Conservation (phyloP, 2,329 filamentous ascomycete species). For the Apiospora aurea region DNA sequence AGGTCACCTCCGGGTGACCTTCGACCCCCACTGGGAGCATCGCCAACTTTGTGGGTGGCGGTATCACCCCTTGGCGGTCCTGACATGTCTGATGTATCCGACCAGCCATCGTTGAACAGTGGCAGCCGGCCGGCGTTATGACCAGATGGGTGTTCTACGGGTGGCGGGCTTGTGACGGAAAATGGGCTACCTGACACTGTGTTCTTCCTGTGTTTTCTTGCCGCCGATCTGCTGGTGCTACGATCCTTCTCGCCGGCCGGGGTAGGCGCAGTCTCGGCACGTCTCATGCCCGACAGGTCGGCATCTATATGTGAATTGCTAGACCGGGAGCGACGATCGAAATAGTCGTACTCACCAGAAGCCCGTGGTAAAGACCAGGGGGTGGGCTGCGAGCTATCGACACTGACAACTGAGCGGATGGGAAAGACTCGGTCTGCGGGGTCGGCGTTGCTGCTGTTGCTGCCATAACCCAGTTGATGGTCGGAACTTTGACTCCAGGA, state of each 20-base stretch:
- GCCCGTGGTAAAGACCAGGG: constrained; percentile 41
- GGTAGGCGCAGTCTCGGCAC: constrained; percentile 30
- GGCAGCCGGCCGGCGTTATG: constrained; percentile 24
- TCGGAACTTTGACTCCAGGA: constrained; percentile 53
- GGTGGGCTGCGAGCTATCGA: constrained; percentile 59
- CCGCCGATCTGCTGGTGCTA: neutral
- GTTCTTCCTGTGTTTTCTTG: constrained; percentile 29
- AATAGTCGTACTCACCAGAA: constrained; percentile 48
- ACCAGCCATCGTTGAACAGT: constrained; percentile 38
- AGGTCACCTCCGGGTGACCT: constrained; percentile 27
- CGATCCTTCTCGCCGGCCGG: constrained; percentile 24
- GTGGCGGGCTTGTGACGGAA: constrained; percentile 29
- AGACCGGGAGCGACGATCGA: constrained; percentile 38
- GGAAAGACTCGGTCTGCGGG: constrained; percentile 73
- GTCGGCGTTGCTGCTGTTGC: constrained; percentile 42
- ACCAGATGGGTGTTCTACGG: constrained; percentile 20
- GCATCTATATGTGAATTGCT: constrained; percentile 31
- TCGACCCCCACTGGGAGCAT: neutral
- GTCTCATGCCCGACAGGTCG: constrained; percentile 26
- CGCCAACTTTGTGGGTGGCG: neutral
- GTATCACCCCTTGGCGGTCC: neutral
- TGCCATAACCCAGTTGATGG: constrained; percentile 44
- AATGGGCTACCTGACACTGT: constrained; percentile 28
- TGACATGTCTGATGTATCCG: constrained; percentile 34
- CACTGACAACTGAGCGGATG: constrained; percentile 79